Percentiles rank a stretch among this genome's conserved stretches.
Evolutionary conservation across 352 stramenopile species (phyloP).

Genomic region (Blastocystis hominis): DNA sequence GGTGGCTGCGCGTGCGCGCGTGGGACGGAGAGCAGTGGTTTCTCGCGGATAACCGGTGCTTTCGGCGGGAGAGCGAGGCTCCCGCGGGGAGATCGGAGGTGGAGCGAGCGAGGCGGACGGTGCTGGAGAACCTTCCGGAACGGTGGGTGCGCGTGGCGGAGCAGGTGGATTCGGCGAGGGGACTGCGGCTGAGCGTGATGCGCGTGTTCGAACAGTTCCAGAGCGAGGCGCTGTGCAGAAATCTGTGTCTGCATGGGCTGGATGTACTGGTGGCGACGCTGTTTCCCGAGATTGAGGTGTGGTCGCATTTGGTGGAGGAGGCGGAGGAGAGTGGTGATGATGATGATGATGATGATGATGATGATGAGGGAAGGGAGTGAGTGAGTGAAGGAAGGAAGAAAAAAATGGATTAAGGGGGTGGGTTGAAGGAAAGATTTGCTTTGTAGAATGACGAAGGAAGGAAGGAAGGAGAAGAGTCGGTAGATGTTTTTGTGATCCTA

Average conservation of each 20-base stretch:
- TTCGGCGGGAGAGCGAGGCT: neutral
- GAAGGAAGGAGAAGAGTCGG: too few relatives aligned
- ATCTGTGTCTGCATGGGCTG: slow-evolving; percentile 1
- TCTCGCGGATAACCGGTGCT: neutral
- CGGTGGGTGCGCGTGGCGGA: neutral
- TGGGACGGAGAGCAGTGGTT: slow-evolving; percentile 21
- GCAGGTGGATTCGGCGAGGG: neutral
- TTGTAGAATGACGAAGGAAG: too few relatives aligned
- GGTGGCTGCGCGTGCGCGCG: neutral
- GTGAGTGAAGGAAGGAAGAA: too few relatives aligned
- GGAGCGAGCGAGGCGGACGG: neutral
- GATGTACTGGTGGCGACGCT: neutral
- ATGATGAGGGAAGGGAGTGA: neutral
- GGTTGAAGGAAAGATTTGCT: too few relatives aligned
- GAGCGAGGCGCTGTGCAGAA: slow-evolving; percentile 6
- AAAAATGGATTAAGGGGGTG: too few relatives aligned
- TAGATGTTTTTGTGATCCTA: too few relatives aligned
- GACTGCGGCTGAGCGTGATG: neutral
- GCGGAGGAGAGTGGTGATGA: neutral
- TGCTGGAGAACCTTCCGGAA: neutral
- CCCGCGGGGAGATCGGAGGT: neutral
- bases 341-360: neutral
- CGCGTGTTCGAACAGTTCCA: slow-evolving; percentile 48
- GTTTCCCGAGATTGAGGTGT: slow-evolving; percentile 39
- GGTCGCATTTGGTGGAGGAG: slow-evolving; percentile 36